phyloP scores from a whole-genome alignment of 306 rosid genomes.

The Carpinus viminea region DNA sequence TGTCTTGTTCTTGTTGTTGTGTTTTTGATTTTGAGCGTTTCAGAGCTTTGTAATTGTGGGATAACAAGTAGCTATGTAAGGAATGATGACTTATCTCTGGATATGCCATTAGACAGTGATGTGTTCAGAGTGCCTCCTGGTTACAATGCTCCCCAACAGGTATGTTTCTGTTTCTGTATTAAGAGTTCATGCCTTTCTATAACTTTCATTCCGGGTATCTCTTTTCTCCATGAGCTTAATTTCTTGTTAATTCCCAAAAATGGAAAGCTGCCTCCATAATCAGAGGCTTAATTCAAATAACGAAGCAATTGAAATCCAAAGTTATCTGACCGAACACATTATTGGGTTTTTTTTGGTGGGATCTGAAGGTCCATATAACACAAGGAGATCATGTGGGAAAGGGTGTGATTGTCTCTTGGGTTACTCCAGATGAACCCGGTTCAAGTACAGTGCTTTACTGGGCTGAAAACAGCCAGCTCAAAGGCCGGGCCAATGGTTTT shows the following conservation, averaged over 20 bases:
- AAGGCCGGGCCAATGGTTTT: conserved; percentile 48
- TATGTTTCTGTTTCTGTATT: not conserved
- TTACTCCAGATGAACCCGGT: conserved; percentile 72
- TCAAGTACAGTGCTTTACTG: conserved; percentile 61
- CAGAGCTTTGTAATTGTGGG: conserved; percentile 50
- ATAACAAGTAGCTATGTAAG: conserved; percentile 53
- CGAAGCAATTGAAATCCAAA: not conserved
- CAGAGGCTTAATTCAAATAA: not conserved
- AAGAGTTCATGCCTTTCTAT: not conserved
- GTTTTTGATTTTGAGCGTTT: conserved; percentile 28
- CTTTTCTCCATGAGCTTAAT: not conserved
- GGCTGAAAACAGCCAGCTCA: conserved; percentile 48
- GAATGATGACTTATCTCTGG: conserved; percentile 43
- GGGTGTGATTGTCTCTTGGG: conserved; percentile 84
- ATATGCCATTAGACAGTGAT: conserved; percentile 67
- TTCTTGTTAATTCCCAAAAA: not conserved
- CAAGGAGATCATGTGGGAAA: conserved; percentile 83
- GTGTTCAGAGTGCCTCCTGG: conserved; percentile 71
- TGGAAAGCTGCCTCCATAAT: not conserved
- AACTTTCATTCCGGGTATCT: not conserved
- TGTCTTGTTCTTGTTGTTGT: conserved; percentile 14
- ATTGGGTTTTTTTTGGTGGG: not conserved
- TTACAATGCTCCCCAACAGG: conserved; percentile 89
- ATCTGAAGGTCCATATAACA: conserved; percentile 80
- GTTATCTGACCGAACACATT: not conserved